Evolutionary conservation across 352 stramenopile genomes (phyloP).

Genomic region (Plasmopara muralis): DNA sequence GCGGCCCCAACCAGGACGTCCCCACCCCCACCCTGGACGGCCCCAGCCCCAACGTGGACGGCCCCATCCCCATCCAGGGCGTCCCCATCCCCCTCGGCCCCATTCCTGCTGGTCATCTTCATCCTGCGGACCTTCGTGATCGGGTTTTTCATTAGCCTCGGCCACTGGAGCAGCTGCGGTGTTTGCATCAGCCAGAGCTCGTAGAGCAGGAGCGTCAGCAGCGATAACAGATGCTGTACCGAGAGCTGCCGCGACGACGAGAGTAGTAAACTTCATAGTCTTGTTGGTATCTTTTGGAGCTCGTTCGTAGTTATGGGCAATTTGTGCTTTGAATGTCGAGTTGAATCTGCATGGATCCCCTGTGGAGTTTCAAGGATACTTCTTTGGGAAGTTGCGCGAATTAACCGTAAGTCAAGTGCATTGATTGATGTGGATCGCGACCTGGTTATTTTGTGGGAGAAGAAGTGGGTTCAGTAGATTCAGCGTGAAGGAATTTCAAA

Average conservation of each 20-base stretch:
- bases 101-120: conserved; percentile 8
- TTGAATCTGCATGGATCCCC: neutral
- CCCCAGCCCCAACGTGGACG: conserved; percentile 3
- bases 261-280: neutral
- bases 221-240: conserved; percentile 11
- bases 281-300: conserved; percentile 17
- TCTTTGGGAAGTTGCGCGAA: neutral
- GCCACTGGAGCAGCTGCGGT: neutral
- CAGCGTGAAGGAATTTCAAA: no score
- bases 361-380: neutral
- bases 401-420: neutral
- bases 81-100: neutral
- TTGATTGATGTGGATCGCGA: neutral
- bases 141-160: conserved; percentile 8
- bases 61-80: neutral
- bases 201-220: conserved; percentile 12
- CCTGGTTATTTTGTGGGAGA: neutral
- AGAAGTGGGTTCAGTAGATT: no score
- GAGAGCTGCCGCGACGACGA: conserved; percentile 16
- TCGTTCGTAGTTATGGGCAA: conserved; percentile 17
- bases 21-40: neutral
- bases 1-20: no score
- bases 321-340: conserved; percentile 11
- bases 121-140: conserved; percentile 4
- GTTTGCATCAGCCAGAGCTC: conserved; percentile 12